These are phyloP conservation scores for Sungouiozyma ichnusensis DNA, from an alignment of 805 yeast genomes.

Conservation along the genomic window DNA sequence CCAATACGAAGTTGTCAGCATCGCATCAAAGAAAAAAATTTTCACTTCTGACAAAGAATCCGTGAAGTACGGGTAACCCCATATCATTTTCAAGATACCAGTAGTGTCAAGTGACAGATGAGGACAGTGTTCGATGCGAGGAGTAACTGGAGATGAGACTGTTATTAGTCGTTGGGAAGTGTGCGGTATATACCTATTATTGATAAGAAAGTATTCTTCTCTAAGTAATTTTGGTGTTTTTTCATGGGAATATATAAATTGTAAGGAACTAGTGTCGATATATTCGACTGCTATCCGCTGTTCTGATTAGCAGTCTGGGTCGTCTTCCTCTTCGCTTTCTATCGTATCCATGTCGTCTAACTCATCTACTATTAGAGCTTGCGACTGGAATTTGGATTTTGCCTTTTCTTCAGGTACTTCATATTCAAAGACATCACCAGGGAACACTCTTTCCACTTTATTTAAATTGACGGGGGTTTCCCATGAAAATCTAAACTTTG, in stretches of 20 bases:
- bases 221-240: too few species aligned
- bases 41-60: too few species aligned
- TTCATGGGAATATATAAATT: not conserved
- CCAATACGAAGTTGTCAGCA: not conserved
- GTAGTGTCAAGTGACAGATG: too few species aligned
- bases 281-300: not conserved
- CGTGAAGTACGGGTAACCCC: too few species aligned
- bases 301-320: not conserved
- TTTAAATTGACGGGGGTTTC: slow-evolving; percentile 11
- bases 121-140: too few species aligned
- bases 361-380: not conserved
- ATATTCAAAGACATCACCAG: slow-evolving; percentile 12
- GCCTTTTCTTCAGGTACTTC: slow-evolving; percentile 26
- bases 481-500: slow-evolving; percentile 16
- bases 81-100: too few species aligned
- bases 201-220: too few species aligned
- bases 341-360: not conserved
- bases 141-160: too few species aligned
- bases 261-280: not conserved
- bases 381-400: not conserved
- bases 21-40: not conserved
- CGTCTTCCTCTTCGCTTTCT: not conserved
- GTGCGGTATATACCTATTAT: too few species aligned
- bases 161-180: too few species aligned
- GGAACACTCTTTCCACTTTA: slow-evolving; percentile 14